Conservation (phyloP, 2,329 filamentous ascomycete genomes). For the Lachnellula subtilissima region DNA sequence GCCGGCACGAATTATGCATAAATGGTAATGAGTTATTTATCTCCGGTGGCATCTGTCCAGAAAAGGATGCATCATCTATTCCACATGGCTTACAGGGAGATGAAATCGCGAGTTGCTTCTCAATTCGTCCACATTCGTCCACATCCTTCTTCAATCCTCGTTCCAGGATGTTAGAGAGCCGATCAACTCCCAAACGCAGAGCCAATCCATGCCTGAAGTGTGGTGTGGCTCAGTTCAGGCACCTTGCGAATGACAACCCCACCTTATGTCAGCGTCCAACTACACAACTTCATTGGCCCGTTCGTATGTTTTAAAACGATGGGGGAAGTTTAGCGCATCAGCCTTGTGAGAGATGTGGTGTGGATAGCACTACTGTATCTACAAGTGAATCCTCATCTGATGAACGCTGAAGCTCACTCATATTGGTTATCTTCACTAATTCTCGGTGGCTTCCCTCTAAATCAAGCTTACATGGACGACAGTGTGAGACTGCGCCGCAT, state of each 20-base stretch:
- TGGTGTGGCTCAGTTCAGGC: not conserved
- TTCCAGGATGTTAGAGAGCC: no score
- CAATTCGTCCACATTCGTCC: no score
- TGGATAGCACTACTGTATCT: not conserved
- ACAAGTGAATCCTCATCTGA: not conserved
- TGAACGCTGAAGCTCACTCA: no score
- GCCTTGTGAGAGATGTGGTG: not conserved
- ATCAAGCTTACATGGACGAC: not conserved
- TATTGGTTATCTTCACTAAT: no score
- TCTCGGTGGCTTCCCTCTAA: not conserved
- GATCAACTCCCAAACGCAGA: not conserved
- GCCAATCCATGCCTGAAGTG: not conserved
- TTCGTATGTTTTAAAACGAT: not conserved
- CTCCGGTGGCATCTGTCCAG: no score
- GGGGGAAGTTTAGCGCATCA: not conserved
- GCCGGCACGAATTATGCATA: not conserved
- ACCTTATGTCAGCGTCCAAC: not conserved
- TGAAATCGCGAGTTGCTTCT: not conserved
- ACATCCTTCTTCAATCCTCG: no score
- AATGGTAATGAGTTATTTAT: not conserved
- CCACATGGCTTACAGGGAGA: not conserved
- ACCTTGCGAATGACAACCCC: not conserved
- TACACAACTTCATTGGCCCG: not conserved
- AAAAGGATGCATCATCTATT: no score
- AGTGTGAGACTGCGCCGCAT: not conserved